Evolutionary conservation across 192 early-diverging fungal species (phyloP).

Genomic region (Gaertneriomyces semiglobifer): DNA sequence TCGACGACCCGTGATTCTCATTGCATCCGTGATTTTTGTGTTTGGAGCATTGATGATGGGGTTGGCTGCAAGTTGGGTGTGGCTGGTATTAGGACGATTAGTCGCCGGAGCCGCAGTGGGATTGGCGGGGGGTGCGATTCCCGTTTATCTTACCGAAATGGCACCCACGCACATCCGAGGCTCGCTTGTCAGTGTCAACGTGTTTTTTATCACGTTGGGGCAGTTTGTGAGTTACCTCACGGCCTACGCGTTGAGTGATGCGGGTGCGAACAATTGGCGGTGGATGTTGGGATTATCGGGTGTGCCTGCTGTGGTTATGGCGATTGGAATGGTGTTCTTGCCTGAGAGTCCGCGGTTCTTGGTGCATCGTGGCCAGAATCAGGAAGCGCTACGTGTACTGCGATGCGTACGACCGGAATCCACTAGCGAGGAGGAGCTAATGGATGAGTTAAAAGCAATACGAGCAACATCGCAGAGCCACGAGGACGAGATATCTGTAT

Average conservation of each 20-base stretch:
- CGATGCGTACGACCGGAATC: background rate
- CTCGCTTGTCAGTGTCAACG: conserved; percentile 69
- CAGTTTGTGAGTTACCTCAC: conserved; percentile 43
- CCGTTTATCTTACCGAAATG: conserved; percentile 73
- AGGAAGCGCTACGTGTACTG: conserved; percentile 7
- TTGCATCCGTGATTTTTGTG: background rate
- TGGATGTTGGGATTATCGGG: conserved; percentile 12
- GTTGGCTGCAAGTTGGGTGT: background rate
- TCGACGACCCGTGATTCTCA: background rate
- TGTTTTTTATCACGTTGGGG: conserved; percentile 70
- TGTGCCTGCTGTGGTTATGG: conserved; percentile 3
- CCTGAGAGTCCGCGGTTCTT: conserved; percentile 10
- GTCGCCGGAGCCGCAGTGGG: background rate
- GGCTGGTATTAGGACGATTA: background rate
- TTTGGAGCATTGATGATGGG: background rate
- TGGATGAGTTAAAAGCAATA: conserved; percentile 4
- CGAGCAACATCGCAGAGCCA: background rate
- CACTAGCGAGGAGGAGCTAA: background rate
- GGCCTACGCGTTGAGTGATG: background rate
- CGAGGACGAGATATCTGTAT: background rate
- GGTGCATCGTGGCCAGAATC: background rate
- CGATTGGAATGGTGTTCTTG: background rate
- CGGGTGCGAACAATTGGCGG: conserved; percentile 10
- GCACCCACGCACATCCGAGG: conserved; percentile 65
- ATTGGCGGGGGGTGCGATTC: conserved; percentile 45